Evolutionary conservation across 169 alveolate genomes (phyloP), one percentile per base, ranked within the genome.

Genomic region (Cytauxzoon felis): DNA sequence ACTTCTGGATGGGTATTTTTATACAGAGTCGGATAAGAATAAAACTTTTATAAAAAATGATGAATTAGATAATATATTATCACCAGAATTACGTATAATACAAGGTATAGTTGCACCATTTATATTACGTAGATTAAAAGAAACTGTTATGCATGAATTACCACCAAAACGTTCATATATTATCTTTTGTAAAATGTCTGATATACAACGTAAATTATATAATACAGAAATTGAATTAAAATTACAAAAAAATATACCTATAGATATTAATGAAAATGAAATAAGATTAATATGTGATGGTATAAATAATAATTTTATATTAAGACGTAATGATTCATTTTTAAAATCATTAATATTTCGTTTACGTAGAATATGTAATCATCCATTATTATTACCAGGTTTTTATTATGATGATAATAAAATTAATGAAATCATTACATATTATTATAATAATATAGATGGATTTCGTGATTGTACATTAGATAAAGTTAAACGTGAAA

Each of bases 301-400:
- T 47, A n/a, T n/a, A n/a, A n/a, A n/a, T n/a, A n/a, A n/a, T 71
- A 61, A 29, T 71, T 61, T 29, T 24, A 16, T 30, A 18, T 33
- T 4, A 13, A 38, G 60, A 5, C 72, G 87, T 24, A 87, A 62
- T 18, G 88, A 73, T 64, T 80, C 11, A 60, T 82, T 87, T 59
- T 90, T 91, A 21, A 90, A 89, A 43, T 89, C 93, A 13, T 75
- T 91, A 6, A 61, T 92, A 3, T 91, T 84, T 54, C 88, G 93
- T 29, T 71, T 93, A 66, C 61, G 96, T 23, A 78, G 97, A 32
- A 92, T 93, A 40, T 92, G 96, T 78, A 93, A 93, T 60, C 97
- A 93, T 58, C 91, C 97, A 18, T 81, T 93, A 5, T 73, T 93
- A 58, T 88, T 88, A 75, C 90, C 87, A 49, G 88, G 92, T 5